These are phyloP conservation scores for Geotrichum phurueaensis DNA, from an alignment of 1,139 yeast genomes.

Conservation along the genomic window DNA sequence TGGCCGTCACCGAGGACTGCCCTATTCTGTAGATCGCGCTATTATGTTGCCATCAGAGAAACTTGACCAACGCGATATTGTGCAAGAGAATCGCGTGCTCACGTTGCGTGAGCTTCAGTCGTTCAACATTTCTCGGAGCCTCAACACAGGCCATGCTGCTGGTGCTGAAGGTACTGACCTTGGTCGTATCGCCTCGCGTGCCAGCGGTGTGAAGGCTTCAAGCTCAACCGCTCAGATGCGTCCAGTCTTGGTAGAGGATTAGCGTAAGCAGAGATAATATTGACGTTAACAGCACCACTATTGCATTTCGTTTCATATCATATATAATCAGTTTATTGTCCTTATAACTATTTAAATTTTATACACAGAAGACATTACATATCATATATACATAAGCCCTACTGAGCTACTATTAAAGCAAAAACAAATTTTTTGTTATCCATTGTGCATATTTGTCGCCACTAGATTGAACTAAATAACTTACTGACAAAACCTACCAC, in stretches of 20 bases:
- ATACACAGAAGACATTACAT: too few species aligned
- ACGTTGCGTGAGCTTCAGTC: background rate
- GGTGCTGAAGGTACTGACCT: background rate
- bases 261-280: background rate
- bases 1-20: conserved; percentile 95
- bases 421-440: too few species aligned
- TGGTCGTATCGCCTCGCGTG: background rate
- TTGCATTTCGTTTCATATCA: too few species aligned
- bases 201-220: background rate
- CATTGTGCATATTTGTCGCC: too few species aligned
- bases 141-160: background rate
- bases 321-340: too few species aligned
- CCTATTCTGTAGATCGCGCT: conserved; percentile 89
- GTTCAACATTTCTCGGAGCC: background rate
- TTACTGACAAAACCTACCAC: too few species aligned
- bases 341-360: too few species aligned
- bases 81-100: conserved; percentile 10
- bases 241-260: background rate
- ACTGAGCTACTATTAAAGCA: too few species aligned
- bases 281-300: background rate
- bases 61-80: conserved; percentile 6
- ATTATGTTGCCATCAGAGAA: conserved; percentile 73
- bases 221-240: background rate
- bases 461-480: too few species aligned
- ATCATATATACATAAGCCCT: too few species aligned